These are phyloP conservation scores for Verticillium dahliae DNA, from an alignment of 2,329 filamentous ascomycete genomes.

Conservation along the genomic window DNA sequence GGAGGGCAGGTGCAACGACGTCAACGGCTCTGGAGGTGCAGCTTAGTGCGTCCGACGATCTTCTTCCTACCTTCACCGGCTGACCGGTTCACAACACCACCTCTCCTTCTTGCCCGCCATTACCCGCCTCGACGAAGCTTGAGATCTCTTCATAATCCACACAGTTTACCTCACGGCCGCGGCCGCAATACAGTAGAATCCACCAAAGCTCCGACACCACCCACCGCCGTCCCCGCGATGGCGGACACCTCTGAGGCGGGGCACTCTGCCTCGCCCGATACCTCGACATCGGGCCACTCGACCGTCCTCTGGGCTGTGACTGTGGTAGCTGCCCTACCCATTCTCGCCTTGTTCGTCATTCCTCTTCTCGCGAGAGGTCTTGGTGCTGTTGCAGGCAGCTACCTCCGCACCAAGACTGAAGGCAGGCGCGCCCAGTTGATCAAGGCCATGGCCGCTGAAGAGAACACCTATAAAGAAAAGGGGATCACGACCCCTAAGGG, in stretches of 20 bases:
- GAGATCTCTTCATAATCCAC: neutral
- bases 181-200: neutral
- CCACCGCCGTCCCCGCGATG: neutral
- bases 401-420: slow-evolving; percentile 56
- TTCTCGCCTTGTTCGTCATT: slow-evolving; percentile 24
- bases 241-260: neutral
- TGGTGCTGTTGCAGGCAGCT: slow-evolving; percentile 48
- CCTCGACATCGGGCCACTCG: neutral
- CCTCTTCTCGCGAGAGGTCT: slow-evolving; percentile 28
- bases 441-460: slow-evolving; percentile 39
- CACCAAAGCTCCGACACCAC: neutral
- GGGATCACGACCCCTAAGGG: slow-evolving; percentile 28
- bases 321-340: slow-evolving; percentile 9
- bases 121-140: neutral
- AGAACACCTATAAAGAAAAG: slow-evolving; percentile 23
- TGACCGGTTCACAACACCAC: neutral
- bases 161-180: neutral
- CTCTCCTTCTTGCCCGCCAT: neutral
- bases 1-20: neutral
- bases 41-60: neutral
- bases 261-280: neutral
- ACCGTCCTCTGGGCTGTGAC: neutral
- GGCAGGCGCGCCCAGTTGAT: slow-evolving; percentile 54
- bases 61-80: neutral
- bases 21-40: neutral